Evolutionary conservation across 371 early-diverging fungal species (phyloP), one percentile per base, ranked within the genome.

Genomic region (Phascolomyces articulosus): DNA sequence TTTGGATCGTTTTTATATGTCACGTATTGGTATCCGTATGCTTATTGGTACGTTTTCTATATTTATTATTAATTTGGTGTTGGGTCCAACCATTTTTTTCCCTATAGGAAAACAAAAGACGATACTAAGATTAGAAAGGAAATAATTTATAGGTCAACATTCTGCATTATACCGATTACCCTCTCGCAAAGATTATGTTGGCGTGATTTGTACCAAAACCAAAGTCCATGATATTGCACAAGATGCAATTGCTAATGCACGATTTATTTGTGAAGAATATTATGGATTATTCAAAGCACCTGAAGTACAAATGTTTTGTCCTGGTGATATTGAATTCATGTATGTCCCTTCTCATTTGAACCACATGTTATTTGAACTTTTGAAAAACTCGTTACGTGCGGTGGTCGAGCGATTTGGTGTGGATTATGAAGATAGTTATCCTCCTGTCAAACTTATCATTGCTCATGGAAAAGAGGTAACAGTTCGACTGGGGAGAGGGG

Each of bases 361-460:
- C 73, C 98, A 98, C 78, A 96, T 97, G 97, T 74, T 98, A n/a
- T 98, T 98, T 83, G 98, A 98, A 83, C 82, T 98, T 61, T 78
- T 98, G 40, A 98, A 98, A 78, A 98, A 98, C 83, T 93, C 93
- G 40, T 83, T 98, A 61, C 91, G 98, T 58, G 98, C 98, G 20
- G 94, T 96, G 6, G 96, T 98, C 18, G 98, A 98, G 77, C 82
- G 90, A 49, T 92, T 89, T 70, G 97, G 97, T 21, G 76, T 87
- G 40, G 96, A 96, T 63, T 78, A 80, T 61, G 90, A 88, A 15
- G 97, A 95, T 51, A 85, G 85, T 40, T 97, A 91, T 73, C 98
- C 98, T 38, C 89, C 93, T 16, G 94, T 98, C 75, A 95, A 92
- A 71, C 80, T 98, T 3, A 90, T 96, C 28, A 94, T 98, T 58